Evolutionary conservation across 2,329 filamentous ascomycete genomes (phyloP).

Genomic region (Thermomyces lanuginosus): DNA sequence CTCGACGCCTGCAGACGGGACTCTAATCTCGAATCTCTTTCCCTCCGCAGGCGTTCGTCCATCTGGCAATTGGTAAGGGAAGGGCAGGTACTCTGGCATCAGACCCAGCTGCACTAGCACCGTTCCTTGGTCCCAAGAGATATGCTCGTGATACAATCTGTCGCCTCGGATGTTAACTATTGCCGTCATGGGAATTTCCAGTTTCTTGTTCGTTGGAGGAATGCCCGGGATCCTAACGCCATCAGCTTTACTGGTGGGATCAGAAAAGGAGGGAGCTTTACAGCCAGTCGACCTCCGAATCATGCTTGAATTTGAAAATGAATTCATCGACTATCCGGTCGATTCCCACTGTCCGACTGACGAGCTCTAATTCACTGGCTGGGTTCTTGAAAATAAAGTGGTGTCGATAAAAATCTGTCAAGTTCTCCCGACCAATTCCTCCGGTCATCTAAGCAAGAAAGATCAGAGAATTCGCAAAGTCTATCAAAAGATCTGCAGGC

Average conservation of each 20-base stretch:
- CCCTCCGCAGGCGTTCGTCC: constrained; percentile 21
- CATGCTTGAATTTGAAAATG: constrained; percentile 48
- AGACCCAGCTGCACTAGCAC: constrained; percentile 46
- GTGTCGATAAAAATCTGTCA: constrained; percentile 53
- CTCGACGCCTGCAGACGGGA: constrained; percentile 45
- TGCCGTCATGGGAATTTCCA: constrained; percentile 47
- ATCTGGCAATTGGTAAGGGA: constrained; percentile 37
- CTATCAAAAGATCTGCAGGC: background rate
- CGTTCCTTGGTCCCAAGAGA: constrained; percentile 52
- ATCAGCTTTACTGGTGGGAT: background rate
- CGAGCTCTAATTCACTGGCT: constrained; percentile 50
- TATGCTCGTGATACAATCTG: constrained; percentile 53
- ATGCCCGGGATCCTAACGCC: constrained; percentile 39
- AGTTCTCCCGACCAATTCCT: constrained; percentile 46
- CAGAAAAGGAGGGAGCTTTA: constrained; percentile 23
- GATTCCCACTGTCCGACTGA: constrained; percentile 54
- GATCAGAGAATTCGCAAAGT: background rate
- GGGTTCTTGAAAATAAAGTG: constrained; percentile 65
- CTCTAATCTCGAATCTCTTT: constrained; percentile 39
- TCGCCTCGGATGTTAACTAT: constrained; percentile 54
- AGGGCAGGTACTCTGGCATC: constrained; percentile 48
- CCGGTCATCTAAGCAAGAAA: constrained; percentile 37
- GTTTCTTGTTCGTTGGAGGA: constrained; percentile 37
- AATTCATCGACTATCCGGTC: constrained; percentile 61
- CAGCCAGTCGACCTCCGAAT: constrained; percentile 51